Evolutionary conservation across 306 rosid species (phyloP).

Genomic region (Quercus cerris): DNA sequence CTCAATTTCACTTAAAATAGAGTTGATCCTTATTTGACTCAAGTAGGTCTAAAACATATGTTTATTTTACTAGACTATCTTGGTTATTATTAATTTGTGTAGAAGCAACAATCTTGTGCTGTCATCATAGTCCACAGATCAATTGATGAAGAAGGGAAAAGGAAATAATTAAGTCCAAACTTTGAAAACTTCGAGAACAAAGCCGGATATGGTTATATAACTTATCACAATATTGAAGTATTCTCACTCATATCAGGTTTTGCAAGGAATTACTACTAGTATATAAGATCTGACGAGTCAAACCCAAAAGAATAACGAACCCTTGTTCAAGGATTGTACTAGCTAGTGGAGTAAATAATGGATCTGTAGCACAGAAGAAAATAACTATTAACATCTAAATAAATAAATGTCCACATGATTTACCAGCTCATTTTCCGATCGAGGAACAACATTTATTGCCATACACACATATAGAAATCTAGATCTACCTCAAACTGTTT

Average conservation of each 20-base stretch:
- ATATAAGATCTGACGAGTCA: not conserved
- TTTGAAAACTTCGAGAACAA: not conserved
- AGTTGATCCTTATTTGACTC: too few species aligned
- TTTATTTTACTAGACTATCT: not conserved
- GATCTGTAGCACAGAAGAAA: constrained; percentile 24
- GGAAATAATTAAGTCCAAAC: not conserved
- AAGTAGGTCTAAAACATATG: too few species aligned
- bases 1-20: too few species aligned
- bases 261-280: not conserved
- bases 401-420: constrained; percentile 24
- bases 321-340: not conserved
- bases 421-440: constrained; percentile 12
- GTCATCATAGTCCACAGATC: not conserved
- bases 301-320: not conserved
- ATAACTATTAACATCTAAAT: constrained; percentile 6
- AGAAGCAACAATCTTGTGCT: not conserved
- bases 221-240: not conserved
- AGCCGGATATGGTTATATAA: not conserved
- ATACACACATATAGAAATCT: constrained; percentile 35
- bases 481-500: constrained; percentile 27
- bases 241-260: not conserved
- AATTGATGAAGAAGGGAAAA: not conserved
- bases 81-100: not conserved
- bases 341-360: constrained; percentile 13
- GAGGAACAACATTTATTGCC: constrained; percentile 34